These are phyloP conservation scores for Capronia epimyces DNA, from an alignment of 2,329 filamentous ascomycete species.

Conservation along the genomic window DNA sequence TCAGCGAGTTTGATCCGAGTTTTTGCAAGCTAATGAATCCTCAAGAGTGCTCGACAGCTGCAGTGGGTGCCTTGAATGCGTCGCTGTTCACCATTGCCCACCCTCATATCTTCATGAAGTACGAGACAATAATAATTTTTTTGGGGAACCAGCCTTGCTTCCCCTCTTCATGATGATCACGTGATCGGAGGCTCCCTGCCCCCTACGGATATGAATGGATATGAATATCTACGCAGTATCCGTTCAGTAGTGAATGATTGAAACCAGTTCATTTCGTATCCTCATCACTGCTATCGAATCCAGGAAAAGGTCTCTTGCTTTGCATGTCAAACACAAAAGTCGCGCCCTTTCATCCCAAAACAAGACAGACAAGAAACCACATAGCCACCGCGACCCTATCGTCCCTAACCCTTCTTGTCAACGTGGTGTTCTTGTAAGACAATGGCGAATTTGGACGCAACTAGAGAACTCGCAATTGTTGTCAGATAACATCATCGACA, in stretches of 20 bases:
- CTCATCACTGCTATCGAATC: slow-evolving; percentile 18
- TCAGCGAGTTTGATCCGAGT: too few relatives aligned
- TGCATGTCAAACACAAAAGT: slow-evolving; percentile 10
- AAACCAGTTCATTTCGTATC: slow-evolving; percentile 22
- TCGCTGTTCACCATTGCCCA: too few relatives aligned
- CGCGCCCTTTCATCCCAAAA: slow-evolving; percentile 7
- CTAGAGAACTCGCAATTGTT: slow-evolving; percentile 6
- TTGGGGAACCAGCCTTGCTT: not conserved
- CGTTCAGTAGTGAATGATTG: not conserved
- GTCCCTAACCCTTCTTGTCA: not conserved
- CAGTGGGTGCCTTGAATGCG: too few relatives aligned
- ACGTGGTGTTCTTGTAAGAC: not conserved
- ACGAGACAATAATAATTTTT: not conserved
- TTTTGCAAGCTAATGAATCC: too few relatives aligned
- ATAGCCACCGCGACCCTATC: not conserved
- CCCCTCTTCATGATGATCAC: not conserved
- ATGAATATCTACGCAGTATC: not conserved
- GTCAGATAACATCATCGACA: slow-evolving; percentile 7
- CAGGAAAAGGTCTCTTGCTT: slow-evolving; percentile 5
- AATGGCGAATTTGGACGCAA: slow-evolving; percentile 9
- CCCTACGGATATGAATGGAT: not conserved
- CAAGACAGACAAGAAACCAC: slow-evolving; percentile 8
- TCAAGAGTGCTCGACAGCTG: too few relatives aligned
- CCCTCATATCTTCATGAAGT: too few relatives aligned
- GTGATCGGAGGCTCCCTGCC: not conserved